Evolutionary conservation across 768 basidiomycete species (phyloP).

Genomic region (Phylloporus sp.): DNA sequence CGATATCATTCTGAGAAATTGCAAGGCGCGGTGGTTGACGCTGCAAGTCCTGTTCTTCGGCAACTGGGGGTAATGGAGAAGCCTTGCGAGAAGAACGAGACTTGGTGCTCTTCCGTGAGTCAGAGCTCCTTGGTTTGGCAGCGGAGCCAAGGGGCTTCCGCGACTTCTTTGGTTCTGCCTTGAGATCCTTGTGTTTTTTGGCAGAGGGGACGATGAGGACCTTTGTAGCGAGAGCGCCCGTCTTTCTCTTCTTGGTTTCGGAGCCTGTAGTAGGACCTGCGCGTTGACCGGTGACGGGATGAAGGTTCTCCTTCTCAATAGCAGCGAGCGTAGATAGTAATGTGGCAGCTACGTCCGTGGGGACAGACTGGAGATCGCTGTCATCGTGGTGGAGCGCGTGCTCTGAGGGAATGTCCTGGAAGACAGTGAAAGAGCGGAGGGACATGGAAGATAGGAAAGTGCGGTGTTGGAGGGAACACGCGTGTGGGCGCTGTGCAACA

Average conservation of each 20-base stretch:
- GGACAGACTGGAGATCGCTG: conserved; percentile 19
- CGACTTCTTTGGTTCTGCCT: conserved; percentile 50
- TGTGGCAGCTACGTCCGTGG: conserved; percentile 29
- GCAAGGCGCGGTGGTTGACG: conserved; percentile 24
- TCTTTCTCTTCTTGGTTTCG: conserved; percentile 61
- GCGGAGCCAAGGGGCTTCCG: conserved; percentile 42
- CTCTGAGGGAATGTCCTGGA: conserved; percentile 49
- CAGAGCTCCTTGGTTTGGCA: conserved; percentile 22
- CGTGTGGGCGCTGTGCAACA: conserved; percentile 30
- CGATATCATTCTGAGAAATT: conserved; percentile 49
- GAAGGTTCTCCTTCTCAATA: conserved; percentile 73
- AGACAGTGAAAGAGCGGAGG: conserved; percentile 57
- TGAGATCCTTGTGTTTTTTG: conserved; percentile 43
- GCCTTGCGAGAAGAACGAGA: conserved; percentile 39
- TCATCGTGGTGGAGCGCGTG: conserved; percentile 28
- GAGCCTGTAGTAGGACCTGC: conserved; percentile 36
- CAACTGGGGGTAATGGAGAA: conserved; percentile 60
- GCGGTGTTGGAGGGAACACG: conserved; percentile 1
- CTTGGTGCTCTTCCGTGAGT: conserved; percentile 39
- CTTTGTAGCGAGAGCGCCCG: conserved; percentile 53
- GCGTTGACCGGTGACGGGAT: conserved; percentile 68
- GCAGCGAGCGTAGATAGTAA: conserved; percentile 34
- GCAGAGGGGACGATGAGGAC: conserved; percentile 30
- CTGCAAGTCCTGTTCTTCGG: conserved; percentile 43
- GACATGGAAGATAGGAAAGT: conserved; percentile 40